Evolutionary conservation across 2,329 filamentous ascomycete species (phyloP).

Genomic region (Coniochaeta prunicola): DNA sequence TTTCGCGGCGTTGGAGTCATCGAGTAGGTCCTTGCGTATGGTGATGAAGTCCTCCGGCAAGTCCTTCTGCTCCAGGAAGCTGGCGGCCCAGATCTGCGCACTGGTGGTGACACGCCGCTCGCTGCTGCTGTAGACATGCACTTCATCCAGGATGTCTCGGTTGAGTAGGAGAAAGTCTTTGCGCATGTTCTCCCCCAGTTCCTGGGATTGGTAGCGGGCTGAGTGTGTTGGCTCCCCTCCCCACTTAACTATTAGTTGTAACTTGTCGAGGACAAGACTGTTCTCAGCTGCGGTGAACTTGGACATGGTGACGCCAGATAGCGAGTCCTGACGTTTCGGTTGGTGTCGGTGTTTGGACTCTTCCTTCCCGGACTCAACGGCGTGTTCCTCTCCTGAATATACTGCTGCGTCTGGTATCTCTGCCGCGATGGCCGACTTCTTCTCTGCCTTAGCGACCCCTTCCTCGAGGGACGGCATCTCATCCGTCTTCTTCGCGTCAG

Average conservation of each 20-base stretch:
- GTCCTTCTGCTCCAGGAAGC: constrained; percentile 83
- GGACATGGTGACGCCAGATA: constrained; percentile 86
- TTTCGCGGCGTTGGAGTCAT: constrained; percentile 97
- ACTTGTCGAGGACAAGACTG: constrained; percentile 85
- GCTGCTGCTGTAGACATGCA: constrained; percentile 91
- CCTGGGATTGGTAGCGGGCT: constrained; percentile 90
- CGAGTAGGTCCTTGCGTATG: constrained; percentile 87
- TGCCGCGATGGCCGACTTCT: constrained; percentile 6
- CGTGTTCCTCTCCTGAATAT: neutral
- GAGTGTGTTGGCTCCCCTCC: constrained; percentile 97
- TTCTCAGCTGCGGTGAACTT: constrained; percentile 91
- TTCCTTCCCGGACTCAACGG: constrained; percentile 4
- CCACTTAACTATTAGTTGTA: constrained; percentile 98
- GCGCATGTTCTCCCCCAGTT: constrained; percentile 90
- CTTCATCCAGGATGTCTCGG: constrained; percentile 82
- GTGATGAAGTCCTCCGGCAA: constrained; percentile 79
- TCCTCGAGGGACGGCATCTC: constrained; percentile 36
- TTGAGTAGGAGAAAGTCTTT: constrained; percentile 93
- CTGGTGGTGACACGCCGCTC: constrained; percentile 92
- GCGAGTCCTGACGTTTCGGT: constrained; percentile 69
- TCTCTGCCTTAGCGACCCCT: constrained; percentile 23
- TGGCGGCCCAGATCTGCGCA: constrained; percentile 89
- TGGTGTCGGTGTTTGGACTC: constrained; percentile 3
- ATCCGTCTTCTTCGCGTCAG: constrained; percentile 57
- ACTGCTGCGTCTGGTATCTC: neutral